These are phyloP conservation scores for Picochlorum sp. DNA, from an alignment of 139 green algal genomes.

Conservation along the genomic window DNA sequence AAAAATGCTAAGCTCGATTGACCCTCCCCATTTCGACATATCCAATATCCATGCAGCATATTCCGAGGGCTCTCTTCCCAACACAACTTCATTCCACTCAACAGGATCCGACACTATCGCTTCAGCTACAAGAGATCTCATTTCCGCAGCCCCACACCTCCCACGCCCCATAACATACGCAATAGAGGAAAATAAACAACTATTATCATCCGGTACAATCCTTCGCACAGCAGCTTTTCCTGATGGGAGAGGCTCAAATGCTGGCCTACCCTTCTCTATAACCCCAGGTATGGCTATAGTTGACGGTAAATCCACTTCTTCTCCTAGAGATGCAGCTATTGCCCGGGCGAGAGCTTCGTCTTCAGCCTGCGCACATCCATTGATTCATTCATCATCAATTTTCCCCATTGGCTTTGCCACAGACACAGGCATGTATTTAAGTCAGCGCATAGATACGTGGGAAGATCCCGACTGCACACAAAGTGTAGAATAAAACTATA, in stretches of 20 bases:
- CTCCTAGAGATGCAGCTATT: constrained; percentile 57
- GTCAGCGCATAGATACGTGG: no score
- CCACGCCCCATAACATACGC: constrained; percentile 43
- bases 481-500: no score
- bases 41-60: constrained; percentile 76
- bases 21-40: constrained; percentile 69
- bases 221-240: constrained; percentile 51
- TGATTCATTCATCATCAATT: not conserved
- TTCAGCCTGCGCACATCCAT: constrained; percentile 26
- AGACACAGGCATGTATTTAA: not conserved
- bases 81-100: constrained; percentile 43
- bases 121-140: constrained; percentile 44
- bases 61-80: constrained; percentile 13
- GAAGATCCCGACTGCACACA: no score
- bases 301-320: constrained; percentile 3
- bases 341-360: constrained; percentile 60
- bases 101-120: constrained; percentile 53
- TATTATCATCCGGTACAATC: constrained; percentile 81
- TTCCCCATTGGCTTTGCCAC: no score
- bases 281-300: not conserved
- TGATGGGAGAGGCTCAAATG: not conserved
- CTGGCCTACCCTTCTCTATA: not conserved
- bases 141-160: not conserved
- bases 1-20: constrained; percentile 94
- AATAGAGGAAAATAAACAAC: constrained; percentile 88